These are phyloP conservation scores for Ricinus communis DNA, from an alignment of 345 rosid genomes.

Conservation along the genomic window DNA sequence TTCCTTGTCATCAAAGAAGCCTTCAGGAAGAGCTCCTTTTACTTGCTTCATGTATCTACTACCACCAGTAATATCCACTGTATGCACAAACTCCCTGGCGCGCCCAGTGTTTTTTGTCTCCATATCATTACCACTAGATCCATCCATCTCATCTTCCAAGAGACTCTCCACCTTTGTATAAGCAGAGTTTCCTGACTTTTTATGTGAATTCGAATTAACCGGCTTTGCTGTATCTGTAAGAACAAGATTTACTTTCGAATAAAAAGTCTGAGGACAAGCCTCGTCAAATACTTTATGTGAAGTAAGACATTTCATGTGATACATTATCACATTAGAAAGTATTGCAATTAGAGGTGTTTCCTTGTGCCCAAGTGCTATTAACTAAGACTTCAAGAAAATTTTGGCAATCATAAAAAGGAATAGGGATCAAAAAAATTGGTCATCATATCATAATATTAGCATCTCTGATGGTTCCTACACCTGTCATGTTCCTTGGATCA, in stretches of 20 bases:
- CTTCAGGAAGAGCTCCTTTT: slow-evolving; percentile 85
- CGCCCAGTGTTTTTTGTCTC: slow-evolving; percentile 31
- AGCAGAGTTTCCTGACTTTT: slow-evolving; percentile 11
- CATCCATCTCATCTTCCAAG: slow-evolving; percentile 26
- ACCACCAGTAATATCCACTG: slow-evolving; percentile 20
- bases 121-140: slow-evolving; percentile 11
- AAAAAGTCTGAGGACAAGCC: neutral
- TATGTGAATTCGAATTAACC: slow-evolving; percentile 12
- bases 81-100: slow-evolving; percentile 31
- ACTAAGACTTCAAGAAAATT: neutral
- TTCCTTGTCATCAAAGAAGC: slow-evolving; percentile 92
- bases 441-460: neutral
- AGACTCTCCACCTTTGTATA: slow-evolving; percentile 16
- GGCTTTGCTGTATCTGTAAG: slow-evolving; percentile 13
- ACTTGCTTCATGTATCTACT: slow-evolving; percentile 44
- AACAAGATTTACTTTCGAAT: neutral
- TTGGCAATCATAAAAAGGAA: neutral
- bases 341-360: neutral
- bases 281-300: neutral
- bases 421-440: neutral
- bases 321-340: neutral
- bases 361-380: neutral
- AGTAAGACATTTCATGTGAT: neutral
- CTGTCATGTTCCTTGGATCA: too few species aligned
- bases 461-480: too few species aligned